Evolutionary conservation across 2,329 filamentous ascomycete genomes (phyloP), one percentile per base, ranked within the genome.

Genomic region (Biscogniauxia marginata): DNA sequence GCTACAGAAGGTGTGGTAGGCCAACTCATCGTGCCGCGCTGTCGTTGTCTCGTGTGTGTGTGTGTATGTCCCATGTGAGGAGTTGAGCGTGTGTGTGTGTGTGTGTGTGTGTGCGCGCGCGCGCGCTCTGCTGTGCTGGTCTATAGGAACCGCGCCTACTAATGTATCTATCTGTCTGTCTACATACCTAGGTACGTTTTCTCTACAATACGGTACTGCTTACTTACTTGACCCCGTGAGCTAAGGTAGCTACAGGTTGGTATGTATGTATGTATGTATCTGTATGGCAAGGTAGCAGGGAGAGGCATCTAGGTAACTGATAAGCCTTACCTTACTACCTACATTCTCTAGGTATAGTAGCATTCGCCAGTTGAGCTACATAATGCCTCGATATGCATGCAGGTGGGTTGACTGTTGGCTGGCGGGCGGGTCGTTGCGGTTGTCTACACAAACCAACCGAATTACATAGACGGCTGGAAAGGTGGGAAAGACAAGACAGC

Each of bases 11-110:
- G 44, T 46, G 44, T 20, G 18, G 44, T 46, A 46, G 18, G 44
- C 59, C 62, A 62, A 64, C 62, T 62, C 62, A 64, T 64, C 62
- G 49, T 62, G 62, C 62, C 48, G 46, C 30, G 30, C 30, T 39
- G 30, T 39, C 30, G 13, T 16, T 39, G 30, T 39, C 30, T 39
- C 13, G 25, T 39, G 30, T 39, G 30, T 39, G 30, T 39, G 25
- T 39, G 30, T 39, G 30, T 39, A 16, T 39, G 30, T 39, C 30
- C 30, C 9, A 39, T 39, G 30, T 39, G 30, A 39, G 30, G n/a
- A n/a, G 30, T 16, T 11, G 6, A 39, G 30, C 13, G n/a, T 11
- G 30, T 16, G 30, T 39, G 13, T 39, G 30, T 39, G 30, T 16
- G n/a, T 16, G n/a, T 39, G 30, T 39, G 13, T 16, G 30, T 39